Conservation (phyloP, 2,329 filamentous ascomycete genomes). For the Proliferodiscus dingleyae region DNA sequence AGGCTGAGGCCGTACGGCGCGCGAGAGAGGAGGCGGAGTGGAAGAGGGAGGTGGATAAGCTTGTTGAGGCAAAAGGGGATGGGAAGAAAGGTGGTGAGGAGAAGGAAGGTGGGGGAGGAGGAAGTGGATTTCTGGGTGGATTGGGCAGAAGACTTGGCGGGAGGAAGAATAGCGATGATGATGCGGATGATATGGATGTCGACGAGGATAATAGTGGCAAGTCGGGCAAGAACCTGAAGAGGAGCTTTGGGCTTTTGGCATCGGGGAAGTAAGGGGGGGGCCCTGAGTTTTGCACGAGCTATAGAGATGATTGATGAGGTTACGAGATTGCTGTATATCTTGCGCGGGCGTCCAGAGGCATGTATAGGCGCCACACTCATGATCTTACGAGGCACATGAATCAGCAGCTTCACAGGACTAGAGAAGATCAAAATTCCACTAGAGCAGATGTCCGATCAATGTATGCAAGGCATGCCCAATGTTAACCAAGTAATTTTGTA, state of each 20-base stretch:
- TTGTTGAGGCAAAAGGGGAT: constrained; percentile 37
- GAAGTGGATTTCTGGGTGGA: constrained; percentile 46
- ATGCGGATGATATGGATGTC: constrained; percentile 46
- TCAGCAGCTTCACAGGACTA: too few relatives aligned
- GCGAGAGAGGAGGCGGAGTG: constrained; percentile 37
- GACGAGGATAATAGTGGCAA: constrained; percentile 44
- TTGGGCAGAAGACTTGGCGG: constrained; percentile 19
- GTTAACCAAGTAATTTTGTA: too few relatives aligned
- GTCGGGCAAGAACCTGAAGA: constrained; percentile 50
- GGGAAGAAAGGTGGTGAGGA: constrained; percentile 33
- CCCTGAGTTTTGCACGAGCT: too few relatives aligned
- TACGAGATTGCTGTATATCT: neutral
- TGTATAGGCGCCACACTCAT: neutral
- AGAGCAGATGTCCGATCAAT: too few relatives aligned
- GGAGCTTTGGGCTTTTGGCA: constrained; percentile 23
- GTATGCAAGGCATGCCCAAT: too few relatives aligned
- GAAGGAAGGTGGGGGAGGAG: constrained; percentile 43
- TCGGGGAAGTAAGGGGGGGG: constrained; percentile 1
- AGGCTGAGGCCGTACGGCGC: constrained; percentile 49
- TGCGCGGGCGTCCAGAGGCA: neutral
- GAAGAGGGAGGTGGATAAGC: constrained; percentile 24
- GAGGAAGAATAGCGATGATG: constrained; percentile 19
- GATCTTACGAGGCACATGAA: too few relatives aligned
- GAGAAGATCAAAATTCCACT: too few relatives aligned
- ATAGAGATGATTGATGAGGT: constrained; percentile 2